Conservation (phyloP, 176 grass and related monocot species). For the Oryza coarctata region DNA sequence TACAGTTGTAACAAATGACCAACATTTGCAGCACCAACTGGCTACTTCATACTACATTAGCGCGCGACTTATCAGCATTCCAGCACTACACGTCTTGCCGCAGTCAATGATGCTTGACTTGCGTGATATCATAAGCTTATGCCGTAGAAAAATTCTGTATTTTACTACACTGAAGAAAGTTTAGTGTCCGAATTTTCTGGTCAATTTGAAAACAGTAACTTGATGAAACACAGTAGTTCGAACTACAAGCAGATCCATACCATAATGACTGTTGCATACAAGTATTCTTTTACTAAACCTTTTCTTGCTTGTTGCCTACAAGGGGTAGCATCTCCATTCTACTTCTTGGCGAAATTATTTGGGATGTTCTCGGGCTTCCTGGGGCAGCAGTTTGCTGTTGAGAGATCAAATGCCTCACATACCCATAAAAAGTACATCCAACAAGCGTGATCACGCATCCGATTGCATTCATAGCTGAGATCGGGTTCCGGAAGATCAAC, state of each 20-base stretch:
- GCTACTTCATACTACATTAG: too few relatives aligned
- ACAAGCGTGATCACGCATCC: slow-evolving; percentile 80
- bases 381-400: slow-evolving; percentile 46
- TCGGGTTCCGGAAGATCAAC: slow-evolving; percentile 92
- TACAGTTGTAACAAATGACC: neutral
- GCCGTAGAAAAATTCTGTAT: neutral
- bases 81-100: neutral
- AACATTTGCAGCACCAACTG: too few relatives aligned
- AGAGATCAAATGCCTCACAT: slow-evolving; percentile 72
- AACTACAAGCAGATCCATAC: neutral
- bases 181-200: neutral
- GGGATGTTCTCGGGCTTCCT: slow-evolving; percentile 50
- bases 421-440: slow-evolving; percentile 96
- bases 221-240: neutral
- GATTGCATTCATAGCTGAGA: slow-evolving; percentile 81
- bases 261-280: slow-evolving; percentile 8
- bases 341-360: slow-evolving; percentile 37
- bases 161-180: neutral
- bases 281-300: slow-evolving; percentile 49
- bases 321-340: slow-evolving; percentile 85
- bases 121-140: neutral
- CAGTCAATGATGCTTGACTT: neutral
- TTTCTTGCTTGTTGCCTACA: slow-evolving; percentile 78
- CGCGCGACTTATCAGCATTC: too few relatives aligned
- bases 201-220: neutral